Percentiles rank a stretch among this genome's conserved stretches.
phyloP scores from a whole-genome alignment of 768 basidiomycete species.

The Rossbeevera mucosa region DNA sequence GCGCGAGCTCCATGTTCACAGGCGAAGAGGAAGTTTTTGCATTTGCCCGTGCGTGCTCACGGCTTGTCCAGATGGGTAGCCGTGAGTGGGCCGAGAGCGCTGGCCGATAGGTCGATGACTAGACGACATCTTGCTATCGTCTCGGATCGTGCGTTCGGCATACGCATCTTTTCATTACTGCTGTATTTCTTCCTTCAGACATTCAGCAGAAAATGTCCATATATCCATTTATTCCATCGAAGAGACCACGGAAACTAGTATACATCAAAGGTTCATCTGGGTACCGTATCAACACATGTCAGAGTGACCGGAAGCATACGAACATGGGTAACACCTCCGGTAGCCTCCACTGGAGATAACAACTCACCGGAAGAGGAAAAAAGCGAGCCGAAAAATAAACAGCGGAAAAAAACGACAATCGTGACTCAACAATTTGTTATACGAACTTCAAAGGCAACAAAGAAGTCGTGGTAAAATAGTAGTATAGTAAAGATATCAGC shows the following conservation, averaged over 20 bases:
- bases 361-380: not conserved
- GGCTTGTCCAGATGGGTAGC: conserved; percentile 87
- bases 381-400: not conserved
- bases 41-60: conserved; percentile 88
- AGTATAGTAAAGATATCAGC: conserved; percentile 33
- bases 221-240: conserved; percentile 6
- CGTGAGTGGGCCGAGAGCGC: conserved; percentile 70
- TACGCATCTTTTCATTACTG: not conserved
- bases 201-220: not conserved
- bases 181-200: not conserved
- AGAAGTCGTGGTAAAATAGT: conserved; percentile 29
- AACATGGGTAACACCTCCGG: conserved; percentile 2
- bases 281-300: conserved; percentile 20
- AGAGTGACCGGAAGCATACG: conserved; percentile 10
- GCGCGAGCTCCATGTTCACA: conserved; percentile 84
- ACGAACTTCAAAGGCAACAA: conserved; percentile 17
- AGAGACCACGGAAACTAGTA: conserved; percentile 15
- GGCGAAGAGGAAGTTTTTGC: conserved; percentile 98
- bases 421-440: conserved; percentile 12
- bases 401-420: not conserved
- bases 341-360: conserved; percentile 1
- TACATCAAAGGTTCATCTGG: conserved; percentile 20
- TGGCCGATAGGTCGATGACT: conserved; percentile 20
- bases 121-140: not conserved
- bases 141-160: not conserved